phyloP scores from a whole-genome alignment of 176 grass and related monocot genomes.

The Luzula sylvatica region DNA sequence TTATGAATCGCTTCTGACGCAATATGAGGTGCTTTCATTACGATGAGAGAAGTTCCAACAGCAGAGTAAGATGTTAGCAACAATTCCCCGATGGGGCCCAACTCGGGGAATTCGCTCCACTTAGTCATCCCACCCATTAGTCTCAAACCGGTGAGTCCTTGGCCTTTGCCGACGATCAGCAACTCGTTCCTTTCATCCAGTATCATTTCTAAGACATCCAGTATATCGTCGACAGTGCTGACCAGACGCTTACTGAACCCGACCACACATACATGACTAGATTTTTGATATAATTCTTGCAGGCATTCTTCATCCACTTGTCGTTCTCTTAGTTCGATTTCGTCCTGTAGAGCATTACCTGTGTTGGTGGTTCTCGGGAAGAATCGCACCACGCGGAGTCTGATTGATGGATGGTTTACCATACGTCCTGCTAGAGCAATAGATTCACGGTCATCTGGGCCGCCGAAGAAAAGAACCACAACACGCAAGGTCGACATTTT shows the following conservation, averaged over 20 bases:
- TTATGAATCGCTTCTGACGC: too few species aligned
- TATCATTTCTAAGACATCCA: conserved; percentile 29
- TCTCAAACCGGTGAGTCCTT: conserved; percentile 11
- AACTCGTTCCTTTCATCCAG: conserved; percentile 41
- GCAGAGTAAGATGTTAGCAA: conserved; percentile 53
- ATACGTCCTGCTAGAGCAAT: conserved; percentile 47
- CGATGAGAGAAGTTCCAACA: too few species aligned
- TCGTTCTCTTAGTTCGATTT: conserved; percentile 31
- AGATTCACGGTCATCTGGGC: conserved; percentile 59
- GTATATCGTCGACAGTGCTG: conserved; percentile 47
- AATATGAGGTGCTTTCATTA: too few species aligned
- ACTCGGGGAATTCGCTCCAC: conserved; percentile 76
- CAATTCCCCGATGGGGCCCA: conserved; percentile 62
- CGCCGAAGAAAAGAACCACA: conserved; percentile 58
- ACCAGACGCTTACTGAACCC: conserved; percentile 41
- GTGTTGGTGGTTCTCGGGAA: conserved; percentile 11
- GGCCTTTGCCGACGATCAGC: conserved; percentile 44
- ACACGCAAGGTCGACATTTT: conserved; percentile 18
- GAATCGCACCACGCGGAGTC: conserved; percentile 44
- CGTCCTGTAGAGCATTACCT: conserved; percentile 11
- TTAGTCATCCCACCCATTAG: conserved; percentile 51
- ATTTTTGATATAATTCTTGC: conserved; percentile 25
- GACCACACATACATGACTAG: neutral
- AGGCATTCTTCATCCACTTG: conserved; percentile 40
- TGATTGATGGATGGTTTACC: conserved; percentile 35